A percentile compares a stretch with the other conserved stretches of the same genome.
Evolutionary conservation across 805 yeast species (phyloP).

Genomic region (Yarrowia sp.): DNA sequence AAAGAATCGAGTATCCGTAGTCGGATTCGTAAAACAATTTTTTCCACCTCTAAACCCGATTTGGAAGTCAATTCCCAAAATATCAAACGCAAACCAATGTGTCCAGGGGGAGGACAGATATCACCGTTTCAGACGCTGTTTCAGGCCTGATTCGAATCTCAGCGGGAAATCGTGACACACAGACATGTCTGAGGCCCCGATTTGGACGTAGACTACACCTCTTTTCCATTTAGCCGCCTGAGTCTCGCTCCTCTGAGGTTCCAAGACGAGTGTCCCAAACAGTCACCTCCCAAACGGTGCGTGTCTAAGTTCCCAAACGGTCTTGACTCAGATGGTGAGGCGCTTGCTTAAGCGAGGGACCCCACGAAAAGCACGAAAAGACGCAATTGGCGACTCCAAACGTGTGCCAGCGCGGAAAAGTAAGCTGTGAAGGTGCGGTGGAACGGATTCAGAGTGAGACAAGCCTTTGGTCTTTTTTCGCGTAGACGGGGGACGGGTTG

Average conservation of each 20-base stretch:
- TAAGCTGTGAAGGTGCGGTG: too few relatives aligned
- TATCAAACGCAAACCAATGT: neutral
- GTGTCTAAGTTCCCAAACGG: conserved; percentile 10
- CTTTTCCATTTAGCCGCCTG: too few relatives aligned
- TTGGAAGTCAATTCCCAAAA: neutral
- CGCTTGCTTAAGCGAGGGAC: neutral
- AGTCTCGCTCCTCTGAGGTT: too few relatives aligned
- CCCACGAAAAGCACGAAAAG: neutral
- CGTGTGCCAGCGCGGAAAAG: too few relatives aligned
- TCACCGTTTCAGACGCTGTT: neutral
- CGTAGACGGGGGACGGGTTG: too few relatives aligned
- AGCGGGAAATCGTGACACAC: too few relatives aligned
- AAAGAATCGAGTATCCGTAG: too few relatives aligned
- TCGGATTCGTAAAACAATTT: too few relatives aligned
- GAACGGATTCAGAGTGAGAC: neutral
- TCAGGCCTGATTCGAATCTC: too few relatives aligned
- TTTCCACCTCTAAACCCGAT: too few relatives aligned
- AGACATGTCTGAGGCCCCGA: neutral
- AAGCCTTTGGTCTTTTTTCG: too few relatives aligned
- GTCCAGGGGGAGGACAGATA: neutral
- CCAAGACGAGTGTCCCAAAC: neutral
- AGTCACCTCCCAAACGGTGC: conserved; percentile 4
- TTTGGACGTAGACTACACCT: neutral
- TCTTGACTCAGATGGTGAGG: neutral
- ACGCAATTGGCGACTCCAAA: too few relatives aligned